Percentiles rank a stretch among this genome's conserved stretches.
Evolutionary conservation across 2,329 filamentous ascomycete species (phyloP).

Genomic region (Hypoxylon sp.): DNA sequence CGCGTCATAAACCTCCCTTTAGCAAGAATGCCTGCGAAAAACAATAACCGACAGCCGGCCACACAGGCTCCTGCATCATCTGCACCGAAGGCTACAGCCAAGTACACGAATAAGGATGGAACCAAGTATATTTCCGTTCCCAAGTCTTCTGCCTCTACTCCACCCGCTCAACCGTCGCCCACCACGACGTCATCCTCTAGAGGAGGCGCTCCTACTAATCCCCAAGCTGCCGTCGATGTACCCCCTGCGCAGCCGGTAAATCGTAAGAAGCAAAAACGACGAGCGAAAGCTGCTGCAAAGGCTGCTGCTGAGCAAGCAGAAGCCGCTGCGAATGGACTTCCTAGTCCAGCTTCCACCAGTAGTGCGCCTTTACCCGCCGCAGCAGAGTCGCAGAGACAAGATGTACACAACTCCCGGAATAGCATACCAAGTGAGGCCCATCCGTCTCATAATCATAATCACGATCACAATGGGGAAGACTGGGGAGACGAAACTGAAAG

Average conservation of each 20-base stretch:
- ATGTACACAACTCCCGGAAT: slow-evolving; percentile 35
- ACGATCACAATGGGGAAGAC: slow-evolving; percentile 62
- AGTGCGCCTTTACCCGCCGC: slow-evolving; percentile 47
- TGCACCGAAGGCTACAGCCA: slow-evolving; percentile 67
- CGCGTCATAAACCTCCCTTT: slow-evolving; percentile 35
- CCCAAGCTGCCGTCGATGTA: slow-evolving; percentile 47
- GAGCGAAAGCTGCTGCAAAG: slow-evolving; percentile 85
- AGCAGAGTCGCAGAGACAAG: slow-evolving; percentile 40
- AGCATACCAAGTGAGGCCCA: slow-evolving; percentile 24
- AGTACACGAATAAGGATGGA: slow-evolving; percentile 78
- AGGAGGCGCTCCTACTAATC: slow-evolving; percentile 55
- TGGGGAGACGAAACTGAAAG: slow-evolving; percentile 70
- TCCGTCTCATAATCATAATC: slow-evolving; percentile 50
- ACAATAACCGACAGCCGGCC: slow-evolving; percentile 67
- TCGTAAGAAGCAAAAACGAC: slow-evolving; percentile 94
- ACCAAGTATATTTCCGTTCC: slow-evolving; percentile 78
- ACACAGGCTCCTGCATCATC: slow-evolving; percentile 67
- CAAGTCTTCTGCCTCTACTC: slow-evolving; percentile 66
- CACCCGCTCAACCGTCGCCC: slow-evolving; percentile 69
- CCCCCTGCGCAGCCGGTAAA: slow-evolving; percentile 73
- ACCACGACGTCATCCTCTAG: slow-evolving; percentile 59
- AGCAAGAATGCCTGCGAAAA: slow-evolving; percentile 66
- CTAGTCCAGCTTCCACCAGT: slow-evolving; percentile 56
- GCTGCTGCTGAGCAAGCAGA: slow-evolving; percentile 68
- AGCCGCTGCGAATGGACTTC: slow-evolving; percentile 60